These are phyloP conservation scores for Penicillium flavigenum DNA, from an alignment of 495 filamentous ascomycete genomes.

Conservation along the genomic window DNA sequence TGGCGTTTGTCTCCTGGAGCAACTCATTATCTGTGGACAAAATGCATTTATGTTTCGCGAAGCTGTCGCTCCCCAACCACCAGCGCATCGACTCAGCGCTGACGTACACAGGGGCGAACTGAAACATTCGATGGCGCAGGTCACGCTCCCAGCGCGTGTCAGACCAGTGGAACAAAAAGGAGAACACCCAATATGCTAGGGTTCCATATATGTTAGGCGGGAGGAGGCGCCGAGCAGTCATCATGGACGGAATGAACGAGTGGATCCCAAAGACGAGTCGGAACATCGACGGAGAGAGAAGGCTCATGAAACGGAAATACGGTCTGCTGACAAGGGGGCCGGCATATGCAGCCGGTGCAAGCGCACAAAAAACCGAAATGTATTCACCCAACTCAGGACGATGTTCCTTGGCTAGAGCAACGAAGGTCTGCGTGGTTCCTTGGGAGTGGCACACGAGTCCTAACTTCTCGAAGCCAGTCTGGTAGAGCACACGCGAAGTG, in stretches of 20 bases:
- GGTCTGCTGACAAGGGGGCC: constrained; percentile 81
- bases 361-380: constrained; percentile 88
- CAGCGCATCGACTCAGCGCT: constrained; percentile 89
- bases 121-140: constrained; percentile 80
- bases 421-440: constrained; percentile 86
- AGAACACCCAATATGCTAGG: constrained; percentile 87
- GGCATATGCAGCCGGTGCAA: constrained; percentile 90
- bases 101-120: constrained; percentile 88
- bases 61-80: constrained; percentile 92
- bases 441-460: constrained; percentile 87
- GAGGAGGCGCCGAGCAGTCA: constrained; percentile 70
- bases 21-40: constrained; percentile 71
- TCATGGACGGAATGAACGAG: constrained; percentile 94
- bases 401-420: constrained; percentile 89
- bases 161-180: constrained; percentile 87
- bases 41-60: constrained; percentile 89
- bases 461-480: constrained; percentile 81
- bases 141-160: constrained; percentile 83
- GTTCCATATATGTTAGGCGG: constrained; percentile 72
- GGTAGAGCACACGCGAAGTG: constrained; percentile 75
- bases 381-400: constrained; percentile 81
- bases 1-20: constrained; percentile 64
- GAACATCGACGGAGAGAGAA: constrained; percentile 74
- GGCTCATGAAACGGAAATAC: constrained; percentile 90
- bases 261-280: constrained; percentile 87